Conservation (phyloP, 169 alveolate species). For the Toxoplasma gondii region DNA sequence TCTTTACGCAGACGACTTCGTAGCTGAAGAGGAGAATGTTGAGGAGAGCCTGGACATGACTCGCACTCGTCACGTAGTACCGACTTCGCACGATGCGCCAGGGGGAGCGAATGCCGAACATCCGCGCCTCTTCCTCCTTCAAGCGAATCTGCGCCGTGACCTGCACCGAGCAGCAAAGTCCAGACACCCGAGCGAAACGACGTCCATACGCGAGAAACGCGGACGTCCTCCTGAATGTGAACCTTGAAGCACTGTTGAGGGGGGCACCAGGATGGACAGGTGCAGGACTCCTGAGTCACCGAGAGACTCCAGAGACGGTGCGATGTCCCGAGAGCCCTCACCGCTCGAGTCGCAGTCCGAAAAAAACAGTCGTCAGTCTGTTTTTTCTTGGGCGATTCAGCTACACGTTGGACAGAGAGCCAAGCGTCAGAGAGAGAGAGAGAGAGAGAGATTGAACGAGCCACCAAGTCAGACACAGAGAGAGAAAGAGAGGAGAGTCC, state of each 20-base stretch:
- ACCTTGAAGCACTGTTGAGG: background rate
- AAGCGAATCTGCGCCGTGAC: conserved; percentile 77
- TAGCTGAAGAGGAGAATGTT: conserved; percentile 59
- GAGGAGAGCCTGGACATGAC: conserved; percentile 77
- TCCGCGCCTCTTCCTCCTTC: conserved; percentile 84
- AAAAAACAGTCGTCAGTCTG: too few species aligned
- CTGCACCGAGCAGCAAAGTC: conserved; percentile 8
- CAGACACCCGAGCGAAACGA: background rate
- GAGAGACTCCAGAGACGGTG: too few species aligned
- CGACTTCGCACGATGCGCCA: conserved; percentile 90
- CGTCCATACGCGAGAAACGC: background rate
- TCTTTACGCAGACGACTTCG: conserved; percentile 32
- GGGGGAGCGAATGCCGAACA: conserved; percentile 84
- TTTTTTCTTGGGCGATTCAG: too few species aligned
- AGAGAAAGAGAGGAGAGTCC: background rate
- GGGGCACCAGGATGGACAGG: background rate
- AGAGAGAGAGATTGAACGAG: conserved; percentile 36
- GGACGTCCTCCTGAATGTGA: background rate
- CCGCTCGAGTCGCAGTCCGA: too few species aligned
- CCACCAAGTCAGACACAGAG: too few species aligned
- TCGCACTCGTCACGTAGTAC: conserved; percentile 90
- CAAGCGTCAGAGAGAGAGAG: too few species aligned
- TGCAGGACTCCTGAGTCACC: too few species aligned
- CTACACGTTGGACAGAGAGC: too few species aligned
- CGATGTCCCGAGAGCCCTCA: too few species aligned